phyloP scores from a whole-genome alignment of 331 rosid genomes.

The Malus hybrid region DNA sequence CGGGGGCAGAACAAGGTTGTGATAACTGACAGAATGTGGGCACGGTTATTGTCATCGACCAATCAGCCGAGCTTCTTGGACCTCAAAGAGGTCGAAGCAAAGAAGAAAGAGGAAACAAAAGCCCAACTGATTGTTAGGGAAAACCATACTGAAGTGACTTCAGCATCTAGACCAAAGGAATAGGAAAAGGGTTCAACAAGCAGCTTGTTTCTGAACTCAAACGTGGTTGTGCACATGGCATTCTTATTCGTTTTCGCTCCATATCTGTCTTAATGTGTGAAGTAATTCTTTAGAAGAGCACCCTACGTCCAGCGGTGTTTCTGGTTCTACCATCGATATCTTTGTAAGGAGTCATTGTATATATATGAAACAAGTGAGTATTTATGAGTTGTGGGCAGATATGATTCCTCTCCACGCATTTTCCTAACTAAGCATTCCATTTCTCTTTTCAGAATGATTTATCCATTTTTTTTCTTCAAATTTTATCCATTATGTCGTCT shows the following conservation, averaged over 20 bases:
- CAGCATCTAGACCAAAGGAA: neutral
- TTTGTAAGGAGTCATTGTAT: neutral
- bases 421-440: no score
- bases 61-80: conserved; percentile 49
- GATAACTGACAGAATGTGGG: conserved; percentile 33
- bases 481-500: no score
- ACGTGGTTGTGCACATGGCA: neutral
- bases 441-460: no score
- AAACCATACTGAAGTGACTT: neutral
- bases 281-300: neutral
- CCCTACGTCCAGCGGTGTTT: neutral
- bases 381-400: no score
- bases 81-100: neutral
- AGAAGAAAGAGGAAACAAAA: neutral
- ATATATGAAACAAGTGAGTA: no score
- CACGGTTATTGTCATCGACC: conserved; percentile 41
- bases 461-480: no score
- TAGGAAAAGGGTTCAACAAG: neutral
- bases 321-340: neutral
- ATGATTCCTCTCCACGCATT: no score
- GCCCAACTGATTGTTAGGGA: neutral
- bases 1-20: conserved; percentile 18
- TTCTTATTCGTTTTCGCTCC: neutral
- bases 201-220: neutral
- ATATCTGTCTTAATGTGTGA: neutral